Base-by-base conservation (phyloP, 2,329 filamentous ascomycete species). In the Fusarium algeriense region DNA sequence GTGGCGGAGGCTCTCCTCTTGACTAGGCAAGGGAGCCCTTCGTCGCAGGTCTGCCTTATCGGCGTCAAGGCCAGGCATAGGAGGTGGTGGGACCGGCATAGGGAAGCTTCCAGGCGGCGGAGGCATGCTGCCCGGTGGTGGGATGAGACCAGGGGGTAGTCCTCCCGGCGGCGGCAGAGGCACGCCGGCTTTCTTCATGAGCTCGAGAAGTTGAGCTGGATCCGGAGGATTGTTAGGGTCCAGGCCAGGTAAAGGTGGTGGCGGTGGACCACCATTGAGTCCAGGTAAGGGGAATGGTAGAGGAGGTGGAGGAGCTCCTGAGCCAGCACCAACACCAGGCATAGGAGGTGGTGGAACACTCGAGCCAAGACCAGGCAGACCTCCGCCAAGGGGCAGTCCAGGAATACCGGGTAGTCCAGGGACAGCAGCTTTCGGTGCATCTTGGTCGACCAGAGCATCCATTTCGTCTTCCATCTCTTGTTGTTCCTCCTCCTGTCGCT, bases 381-480 rank as follows among this genome's bases (percentile, higher is more conserved):
- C 77, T 53, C 80, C 80, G 11, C 81, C 81, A 4, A 85, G 77
- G 38, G 85, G 87, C 40, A 89, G 83, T 34, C 89, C 92, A 7
- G 90, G 91, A 61, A 92, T 87, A 55, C 83, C 77, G 80, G 88
- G 78, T 12, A 88, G 79, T 23, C 81, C 81, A 23, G 87, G 81
- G 7, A 75, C 69, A 7, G 55, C 61, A 34, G 70, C 56, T 75
- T 88, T 89, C 34, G 82, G 23, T 88, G 92, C 88, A 92, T 93
- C 81, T 80, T 99, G 96, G 77, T 99, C 96, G 57, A 97, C 91
- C 46, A 98, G 86, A 5, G 94, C 95, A 72, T 98, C 95, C 73
- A 92, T 92, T 81, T 98, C 96, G 78, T 98, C 96, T 79, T 98
- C 93, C 65, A 92, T 86, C 80, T 98, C 95, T 78, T 95, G 93